Percentiles rank a stretch among this genome's conserved stretches.
Evolutionary conservation across 768 basidiomycete genomes (phyloP).

Genomic region (Boletus insuetus): DNA sequence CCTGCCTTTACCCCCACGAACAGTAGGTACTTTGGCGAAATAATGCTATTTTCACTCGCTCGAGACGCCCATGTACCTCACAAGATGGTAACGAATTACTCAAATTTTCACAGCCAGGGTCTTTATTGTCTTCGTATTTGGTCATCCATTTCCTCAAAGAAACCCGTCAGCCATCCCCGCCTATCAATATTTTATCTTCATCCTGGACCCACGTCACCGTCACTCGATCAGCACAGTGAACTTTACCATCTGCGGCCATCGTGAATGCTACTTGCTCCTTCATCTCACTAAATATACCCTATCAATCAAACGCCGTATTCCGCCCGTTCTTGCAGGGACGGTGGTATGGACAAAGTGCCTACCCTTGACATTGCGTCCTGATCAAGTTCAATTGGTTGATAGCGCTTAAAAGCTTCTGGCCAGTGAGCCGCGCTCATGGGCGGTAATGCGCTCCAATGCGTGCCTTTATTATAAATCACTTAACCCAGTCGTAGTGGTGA

Average conservation of each 20-base stretch:
- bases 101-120: constrained; percentile 10
- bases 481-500: neutral
- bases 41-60: constrained; percentile 18
- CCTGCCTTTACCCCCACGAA: constrained; percentile 7
- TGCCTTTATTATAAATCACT: neutral
- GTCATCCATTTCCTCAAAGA: neutral
- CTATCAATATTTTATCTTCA: neutral
- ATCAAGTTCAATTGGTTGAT: neutral
- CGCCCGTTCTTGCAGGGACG: neutral
- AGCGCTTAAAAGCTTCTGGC: neutral
- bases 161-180: neutral
- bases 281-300: constrained; percentile 7
- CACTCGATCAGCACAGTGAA: neutral
- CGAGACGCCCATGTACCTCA: constrained; percentile 25
- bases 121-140: constrained; percentile 8
- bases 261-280: constrained; percentile 5
- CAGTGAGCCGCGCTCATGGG: neutral
- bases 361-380: neutral
- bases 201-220: neutral
- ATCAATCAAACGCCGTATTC: neutral
- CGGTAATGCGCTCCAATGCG: neutral
- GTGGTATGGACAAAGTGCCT: neutral
- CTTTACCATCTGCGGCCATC: neutral
- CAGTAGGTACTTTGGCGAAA: constrained; percentile 23
- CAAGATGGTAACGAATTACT: constrained; percentile 27